Conservation (phyloP, 225 moss, liverwort and hornwort genomes). For the Straminergon stramineum region DNA sequence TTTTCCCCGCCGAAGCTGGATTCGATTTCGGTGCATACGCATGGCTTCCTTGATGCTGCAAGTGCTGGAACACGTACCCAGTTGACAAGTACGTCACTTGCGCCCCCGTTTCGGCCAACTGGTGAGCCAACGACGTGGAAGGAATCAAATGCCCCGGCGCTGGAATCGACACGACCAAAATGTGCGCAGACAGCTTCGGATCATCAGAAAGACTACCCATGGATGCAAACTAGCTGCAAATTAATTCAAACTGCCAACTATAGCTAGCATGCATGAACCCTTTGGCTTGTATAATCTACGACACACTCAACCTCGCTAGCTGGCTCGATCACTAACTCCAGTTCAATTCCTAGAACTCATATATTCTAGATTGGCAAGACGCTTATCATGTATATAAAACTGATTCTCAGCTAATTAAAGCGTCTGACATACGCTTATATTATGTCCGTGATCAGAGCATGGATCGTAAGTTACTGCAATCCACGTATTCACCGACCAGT, state of each 20-base stretch:
- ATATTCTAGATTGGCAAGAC: too few relatives aligned
- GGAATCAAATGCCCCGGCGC: conserved; percentile 24
- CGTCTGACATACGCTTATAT: background rate
- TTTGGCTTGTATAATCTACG: background rate
- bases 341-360: background rate
- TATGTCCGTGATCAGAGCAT: background rate
- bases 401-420: background rate
- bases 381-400: background rate
- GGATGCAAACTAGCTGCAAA: background rate
- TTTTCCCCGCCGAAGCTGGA: background rate
- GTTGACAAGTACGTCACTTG: conserved; percentile 14
- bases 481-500: background rate
- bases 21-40: background rate
- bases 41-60: background rate
- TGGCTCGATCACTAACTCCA: background rate
- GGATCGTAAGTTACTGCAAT: background rate
- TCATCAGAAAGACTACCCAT: background rate
- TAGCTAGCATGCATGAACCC: background rate
- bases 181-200: background rate
- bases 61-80: conserved; percentile 7
- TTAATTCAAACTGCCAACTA: background rate
- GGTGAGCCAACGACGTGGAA: background rate
- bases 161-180: conserved; percentile 4
- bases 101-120: background rate
- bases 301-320: background rate